Base-by-base conservation (phyloP, 495 filamentous ascomycete species). In the Sporormia fimetaria region DNA sequence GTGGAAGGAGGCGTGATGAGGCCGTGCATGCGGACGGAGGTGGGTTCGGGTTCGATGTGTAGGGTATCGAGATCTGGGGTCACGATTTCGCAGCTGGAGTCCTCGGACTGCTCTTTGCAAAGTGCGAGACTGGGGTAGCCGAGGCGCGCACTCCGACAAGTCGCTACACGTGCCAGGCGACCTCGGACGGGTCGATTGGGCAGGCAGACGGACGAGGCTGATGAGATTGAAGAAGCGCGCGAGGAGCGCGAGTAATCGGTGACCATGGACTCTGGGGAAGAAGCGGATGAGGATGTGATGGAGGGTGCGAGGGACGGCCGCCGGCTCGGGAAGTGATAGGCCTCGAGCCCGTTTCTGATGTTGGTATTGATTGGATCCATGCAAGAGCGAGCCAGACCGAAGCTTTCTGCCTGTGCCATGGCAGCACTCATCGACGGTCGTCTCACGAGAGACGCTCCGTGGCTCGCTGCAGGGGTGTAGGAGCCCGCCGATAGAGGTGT, bases 381-480 rank as follows among this genome's bases (percentile, higher is more conserved):
- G 12, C 68, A 69, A 58, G 76, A 75, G 70, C 83, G 66, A 67
- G 76, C 69, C 54, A 78, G 66, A 39, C 68, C 73, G 37, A 69
- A 57, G 52, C 67, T 78, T 41, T 84, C 76, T 18, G 70, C 78
- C 54, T 86, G 80, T 2, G 76, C 74, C 79, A 94, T 83, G 23
- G 83, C 86, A 37, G 75, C 67, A 50, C 76, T 67, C 74, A 93
- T 87, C 12, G 83, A 82, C 3, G 75, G 69, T 42, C 63, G 75
- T 53, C 66, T 67, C 59, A 60, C 67, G 58, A 55, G 66, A 24
- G 63, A 64, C 39, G 62, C 59, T 40, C 63, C 67, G 62, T 71
- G 68, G 80, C 82, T 80, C 82, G 69, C 87, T 66, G 87, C 87
- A 83, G 88, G 88, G 81, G 87, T 92, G 65, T 67, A 74, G 55